Evolutionary conservation across 2,329 filamentous ascomycete species (phyloP), one percentile per base, ranked within the genome.

Genomic region (Cyclaneusma minus): DNA sequence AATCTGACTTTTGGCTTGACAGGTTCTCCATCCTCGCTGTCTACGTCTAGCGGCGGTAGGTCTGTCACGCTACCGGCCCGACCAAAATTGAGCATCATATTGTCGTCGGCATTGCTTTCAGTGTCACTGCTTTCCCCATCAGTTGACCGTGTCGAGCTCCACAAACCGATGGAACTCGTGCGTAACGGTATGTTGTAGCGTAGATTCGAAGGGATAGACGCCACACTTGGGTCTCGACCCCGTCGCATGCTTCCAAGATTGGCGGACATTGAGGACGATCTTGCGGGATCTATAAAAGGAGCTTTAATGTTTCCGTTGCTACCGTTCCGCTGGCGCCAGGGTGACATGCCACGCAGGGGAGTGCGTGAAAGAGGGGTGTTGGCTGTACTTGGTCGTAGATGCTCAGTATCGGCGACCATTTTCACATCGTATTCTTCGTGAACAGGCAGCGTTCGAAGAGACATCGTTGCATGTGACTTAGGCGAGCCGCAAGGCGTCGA

Each of bases 371-470:
- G 24, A 26, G 6, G 17, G 17, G 13, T 28, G 21, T 24, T 18
- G 17, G 6, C 16, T 28, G 6, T 28, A 28, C 3, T 35, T 2
- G 62, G 55, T 5, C 70, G 64, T 3, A 87, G 53, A 42, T 89
- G 80, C 16, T 85, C 79, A 1, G 71, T 75, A 29, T 69, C 82
- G 16, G 77, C 77, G n/a, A 77, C 64, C 9, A 85, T 50, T 35
- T 70, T 72, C 38, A 87, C 67, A 32, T 85, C 78, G 44, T 83
- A 87, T 29, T 70, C 58, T 11, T 75, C 59, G 25, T 69, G 59
- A 4, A 73, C 55, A 0, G 54, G 51, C 34, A 65, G n/a, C 16
- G 23, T 44, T 32, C 16, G 50, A 33, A 19, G 51, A 25, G 44
- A 50, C 19, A 41, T 30, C 7, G 48, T 42, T 13, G 54, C 55